Evolutionary conservation across 148 eudicot genomes (phyloP).

Genomic region (Dianthus caryophyllus): DNA sequence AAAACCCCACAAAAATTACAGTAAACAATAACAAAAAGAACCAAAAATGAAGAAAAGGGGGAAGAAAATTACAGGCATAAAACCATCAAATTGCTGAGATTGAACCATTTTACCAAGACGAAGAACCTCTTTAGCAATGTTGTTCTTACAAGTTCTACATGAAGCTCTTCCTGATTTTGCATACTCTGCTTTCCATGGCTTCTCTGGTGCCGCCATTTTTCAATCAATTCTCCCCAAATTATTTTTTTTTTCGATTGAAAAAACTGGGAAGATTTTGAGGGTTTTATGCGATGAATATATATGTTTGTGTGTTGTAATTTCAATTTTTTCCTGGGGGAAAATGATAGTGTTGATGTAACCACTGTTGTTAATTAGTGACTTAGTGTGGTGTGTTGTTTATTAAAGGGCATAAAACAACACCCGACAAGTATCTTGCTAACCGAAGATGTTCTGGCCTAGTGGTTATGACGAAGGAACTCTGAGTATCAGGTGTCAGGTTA

Average conservation of each 20-base stretch:
- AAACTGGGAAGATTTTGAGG: neutral
- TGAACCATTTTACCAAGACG: constrained; percentile 95
- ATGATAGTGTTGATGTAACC: no score
- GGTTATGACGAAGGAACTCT: no score
- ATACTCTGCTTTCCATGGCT: constrained; percentile 96
- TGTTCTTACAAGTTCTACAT: constrained; percentile 72
- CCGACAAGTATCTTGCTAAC: no score
- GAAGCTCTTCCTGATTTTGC: constrained; percentile 90
- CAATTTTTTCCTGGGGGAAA: no score
- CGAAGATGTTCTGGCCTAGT: no score
- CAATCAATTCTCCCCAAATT: neutral
- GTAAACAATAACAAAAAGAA: constrained; percentile 14
- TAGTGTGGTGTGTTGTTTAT: no score
- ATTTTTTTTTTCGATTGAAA: neutral
- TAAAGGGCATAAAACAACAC: no score
- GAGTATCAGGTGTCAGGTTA: no score
- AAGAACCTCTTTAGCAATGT: constrained; percentile 66
- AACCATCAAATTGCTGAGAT: constrained; percentile 82
- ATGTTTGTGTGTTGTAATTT: neutral
- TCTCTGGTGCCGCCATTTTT: constrained; percentile 63
- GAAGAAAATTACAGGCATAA: constrained; percentile 73
- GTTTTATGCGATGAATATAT: neutral
- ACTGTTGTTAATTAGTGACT: no score
- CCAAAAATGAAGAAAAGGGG: neutral
- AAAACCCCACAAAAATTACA: neutral